Percentiles rank a stretch among this genome's conserved stretches.
phyloP scores from a whole-genome alignment of 805 yeast genomes.

The Diddensiella santjacobensis region DNA sequence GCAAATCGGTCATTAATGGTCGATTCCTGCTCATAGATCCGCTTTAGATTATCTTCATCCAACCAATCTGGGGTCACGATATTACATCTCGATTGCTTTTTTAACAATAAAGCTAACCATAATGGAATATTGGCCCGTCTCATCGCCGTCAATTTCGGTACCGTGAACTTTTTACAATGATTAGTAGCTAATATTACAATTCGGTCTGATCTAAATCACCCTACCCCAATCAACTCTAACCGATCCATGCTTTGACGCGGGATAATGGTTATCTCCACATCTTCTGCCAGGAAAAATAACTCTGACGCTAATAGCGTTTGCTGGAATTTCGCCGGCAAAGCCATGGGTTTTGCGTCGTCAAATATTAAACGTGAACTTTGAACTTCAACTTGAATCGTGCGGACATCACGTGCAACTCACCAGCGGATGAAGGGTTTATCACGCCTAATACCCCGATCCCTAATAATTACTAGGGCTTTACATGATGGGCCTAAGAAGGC shows the following conservation, averaged over 20 bases:
- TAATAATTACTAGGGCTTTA: no score
- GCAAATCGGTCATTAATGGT: constrained; percentile 52
- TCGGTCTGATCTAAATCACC: constrained; percentile 25
- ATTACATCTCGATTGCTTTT: constrained; percentile 80
- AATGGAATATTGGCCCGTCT: constrained; percentile 68
- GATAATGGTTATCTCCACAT: constrained; percentile 65
- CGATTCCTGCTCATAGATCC: constrained; percentile 63
- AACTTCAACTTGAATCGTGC: no score
- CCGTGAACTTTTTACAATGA: background rate
- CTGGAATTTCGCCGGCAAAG: constrained; percentile 54
- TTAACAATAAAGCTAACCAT: constrained; percentile 83
- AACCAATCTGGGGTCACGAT: constrained; percentile 88
- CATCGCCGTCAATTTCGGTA: constrained; percentile 61
- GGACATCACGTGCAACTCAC: no score
- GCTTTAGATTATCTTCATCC: constrained; percentile 48
- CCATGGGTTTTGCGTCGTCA: constrained; percentile 43
- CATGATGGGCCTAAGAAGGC: no score
- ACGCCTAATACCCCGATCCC: no score
- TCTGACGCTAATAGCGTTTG: constrained; percentile 69
- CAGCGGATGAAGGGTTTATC: no score
- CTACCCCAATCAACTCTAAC: constrained; percentile 60
- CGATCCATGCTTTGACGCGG: constrained; percentile 71
- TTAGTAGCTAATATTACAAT: background rate
- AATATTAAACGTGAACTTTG: no score
- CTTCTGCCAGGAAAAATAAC: constrained; percentile 80